These are phyloP conservation scores for Pulveroboletus sp. DNA, from an alignment of 768 basidiomycete species.

Conservation along the genomic window DNA sequence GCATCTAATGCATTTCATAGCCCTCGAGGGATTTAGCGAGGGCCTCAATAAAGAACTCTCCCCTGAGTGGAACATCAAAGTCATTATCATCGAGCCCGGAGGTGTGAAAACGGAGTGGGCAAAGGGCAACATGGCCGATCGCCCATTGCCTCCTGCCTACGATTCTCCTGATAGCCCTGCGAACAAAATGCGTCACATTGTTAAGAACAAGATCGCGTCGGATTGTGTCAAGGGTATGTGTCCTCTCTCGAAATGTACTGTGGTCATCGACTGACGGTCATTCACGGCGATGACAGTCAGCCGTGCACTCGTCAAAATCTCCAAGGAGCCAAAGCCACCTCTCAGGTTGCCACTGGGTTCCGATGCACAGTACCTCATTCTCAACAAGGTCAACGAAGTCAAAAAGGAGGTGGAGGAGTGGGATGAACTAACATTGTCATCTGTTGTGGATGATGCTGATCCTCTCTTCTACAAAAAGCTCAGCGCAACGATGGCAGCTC, in stretches of 20 bases:
- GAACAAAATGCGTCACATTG: conserved; percentile 9
- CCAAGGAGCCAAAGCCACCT: conserved; percentile 18
- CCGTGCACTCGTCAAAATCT: conserved; percentile 15
- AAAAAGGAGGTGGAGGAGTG: conserved; percentile 14
- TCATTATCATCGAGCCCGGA: conserved; percentile 22
- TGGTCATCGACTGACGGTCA: background rate
- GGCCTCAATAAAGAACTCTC: conserved; percentile 20
- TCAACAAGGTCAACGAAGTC: conserved; percentile 16
- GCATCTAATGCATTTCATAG: conserved; percentile 1
- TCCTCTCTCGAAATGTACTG: background rate
- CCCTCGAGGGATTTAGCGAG: conserved; percentile 27
- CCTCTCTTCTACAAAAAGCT: conserved; percentile 12
- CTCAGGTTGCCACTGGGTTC: conserved; percentile 19
- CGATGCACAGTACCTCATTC: conserved; percentile 17
- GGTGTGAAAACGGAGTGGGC: conserved; percentile 19
- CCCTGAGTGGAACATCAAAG: conserved; percentile 27
- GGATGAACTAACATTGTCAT: conserved; percentile 10
- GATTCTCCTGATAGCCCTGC: conserved; percentile 14
- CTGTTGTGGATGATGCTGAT: conserved; percentile 22
- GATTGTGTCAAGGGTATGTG: conserved; percentile 17
- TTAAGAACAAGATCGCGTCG: background rate
- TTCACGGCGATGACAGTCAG: conserved; percentile 9
- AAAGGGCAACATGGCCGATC: conserved; percentile 18
- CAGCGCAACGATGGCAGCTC: background rate
- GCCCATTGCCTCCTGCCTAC: conserved; percentile 15